These are phyloP conservation scores for Kluyveromyces siamensis DNA, from an alignment of 805 yeast species.

Conservation along the genomic window DNA sequence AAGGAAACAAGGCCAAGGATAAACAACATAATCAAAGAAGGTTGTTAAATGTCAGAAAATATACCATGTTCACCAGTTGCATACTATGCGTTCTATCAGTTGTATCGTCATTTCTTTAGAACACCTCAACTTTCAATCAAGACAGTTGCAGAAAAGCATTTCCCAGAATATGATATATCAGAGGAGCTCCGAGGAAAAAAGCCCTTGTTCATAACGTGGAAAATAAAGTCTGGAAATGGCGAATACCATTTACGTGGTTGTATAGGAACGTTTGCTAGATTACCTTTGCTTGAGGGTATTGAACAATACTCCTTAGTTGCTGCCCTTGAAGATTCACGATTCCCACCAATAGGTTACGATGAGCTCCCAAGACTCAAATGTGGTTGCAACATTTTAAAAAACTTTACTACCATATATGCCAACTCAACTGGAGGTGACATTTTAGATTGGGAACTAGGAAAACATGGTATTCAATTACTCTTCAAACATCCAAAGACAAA, in stretches of 20 bases:
- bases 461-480: conserved; percentile 65
- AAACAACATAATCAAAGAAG: neutral
- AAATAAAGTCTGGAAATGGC: conserved; percentile 22
- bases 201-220: conserved; percentile 90
- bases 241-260: conserved; percentile 65
- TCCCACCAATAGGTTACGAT: conserved; percentile 45
- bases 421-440: conserved; percentile 50
- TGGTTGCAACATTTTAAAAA: conserved; percentile 30
- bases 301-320: conserved; percentile 53
- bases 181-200: conserved; percentile 17
- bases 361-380: conserved; percentile 48
- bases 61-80: conserved; percentile 21
- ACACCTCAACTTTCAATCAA: neutral
- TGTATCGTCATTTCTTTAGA: conserved; percentile 14
- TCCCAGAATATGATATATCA: neutral
- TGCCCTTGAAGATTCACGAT: conserved; percentile 74
- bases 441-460: conserved; percentile 72
- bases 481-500: conserved; percentile 34
- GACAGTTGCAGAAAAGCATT: neutral
- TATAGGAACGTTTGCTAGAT: conserved; percentile 74
- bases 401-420: conserved; percentile 26
- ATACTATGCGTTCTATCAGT: conserved; percentile 26
- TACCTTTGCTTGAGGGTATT: conserved; percentile 50
- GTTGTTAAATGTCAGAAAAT: conserved; percentile 1
- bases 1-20: neutral